These are phyloP conservation scores for Suillus alpinus DNA, from an alignment of 768 basidiomycete genomes.

Conservation along the genomic window DNA sequence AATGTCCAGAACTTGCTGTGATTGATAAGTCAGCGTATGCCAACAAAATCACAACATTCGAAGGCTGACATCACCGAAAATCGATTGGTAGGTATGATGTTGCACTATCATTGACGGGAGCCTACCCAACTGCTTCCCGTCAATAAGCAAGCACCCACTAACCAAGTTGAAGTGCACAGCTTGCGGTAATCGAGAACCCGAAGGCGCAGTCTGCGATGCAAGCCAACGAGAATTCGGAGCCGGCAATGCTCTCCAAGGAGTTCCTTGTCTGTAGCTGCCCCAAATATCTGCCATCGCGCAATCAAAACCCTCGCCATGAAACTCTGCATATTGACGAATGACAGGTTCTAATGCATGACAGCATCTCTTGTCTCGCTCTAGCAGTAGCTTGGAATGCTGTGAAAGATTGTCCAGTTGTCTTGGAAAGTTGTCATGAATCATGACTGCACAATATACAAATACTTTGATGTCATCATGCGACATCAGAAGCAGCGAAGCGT, in stretches of 20 bases:
- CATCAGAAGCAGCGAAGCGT: slow-evolving; percentile 13
- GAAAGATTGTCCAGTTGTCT: slow-evolving; percentile 7
- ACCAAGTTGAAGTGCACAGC: slow-evolving; percentile 22
- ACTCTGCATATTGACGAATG: slow-evolving; percentile 5
- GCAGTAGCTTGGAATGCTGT: slow-evolving; percentile 12
- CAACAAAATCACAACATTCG: neutral
- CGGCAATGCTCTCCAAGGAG: slow-evolving; percentile 17
- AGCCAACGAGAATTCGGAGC: slow-evolving; percentile 24
- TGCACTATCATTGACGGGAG: slow-evolving; percentile 18
- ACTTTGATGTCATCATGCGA: slow-evolving; percentile 22
- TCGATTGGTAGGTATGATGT: slow-evolving; percentile 17
- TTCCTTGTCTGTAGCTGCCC: slow-evolving; percentile 22
- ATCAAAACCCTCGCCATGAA: slow-evolving; percentile 14
- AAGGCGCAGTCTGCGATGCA: slow-evolving; percentile 13
- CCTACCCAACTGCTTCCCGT: slow-evolving; percentile 25
- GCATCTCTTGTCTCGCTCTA: slow-evolving; percentile 31
- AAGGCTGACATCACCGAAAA: slow-evolving; percentile 22
- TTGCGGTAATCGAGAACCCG: slow-evolving; percentile 14
- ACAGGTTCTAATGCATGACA: slow-evolving; percentile 21
- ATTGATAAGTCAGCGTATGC: slow-evolving; percentile 2
- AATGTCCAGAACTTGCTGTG: slow-evolving; percentile 21
- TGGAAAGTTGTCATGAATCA: slow-evolving; percentile 26
- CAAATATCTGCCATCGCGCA: slow-evolving; percentile 18
- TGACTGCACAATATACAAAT: slow-evolving; percentile 23
- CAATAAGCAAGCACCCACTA: slow-evolving; percentile 24